Evolutionary conservation across 768 basidiomycete genomes (phyloP), one percentile per base, ranked within the genome.

Genomic region (Lyophyllum decastes): DNA sequence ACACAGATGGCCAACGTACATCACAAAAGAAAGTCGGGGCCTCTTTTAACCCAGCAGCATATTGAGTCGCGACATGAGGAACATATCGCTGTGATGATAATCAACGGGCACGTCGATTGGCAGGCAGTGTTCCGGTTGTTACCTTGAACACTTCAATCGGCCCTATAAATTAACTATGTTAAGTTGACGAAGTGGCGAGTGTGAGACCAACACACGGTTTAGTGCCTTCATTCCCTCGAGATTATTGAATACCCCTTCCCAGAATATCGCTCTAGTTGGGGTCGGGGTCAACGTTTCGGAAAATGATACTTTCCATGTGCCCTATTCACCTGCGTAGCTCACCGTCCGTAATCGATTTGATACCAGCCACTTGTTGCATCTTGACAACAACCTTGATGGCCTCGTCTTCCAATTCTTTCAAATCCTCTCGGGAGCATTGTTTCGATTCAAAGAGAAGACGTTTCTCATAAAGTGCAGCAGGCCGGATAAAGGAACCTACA

Each of bases 231-330:
- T 86, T 46, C 86, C 86, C 47, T 83, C 79, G 41, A 88, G 68
- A 55, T 81, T 83, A 63, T 87, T 79, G 67, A 86, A 86, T 17
- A 87, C 83, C 10, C 86, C 86, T 45, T 87, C 83, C 56, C 73
- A 85, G 65, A 84, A 87, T 68, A 78, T 76, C 45, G 73, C 74
- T 63, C 84, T 85, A 63, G 4, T 25, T 6, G 11, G n/a, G 27
- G 34, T 22, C 26, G n/a, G 24, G 22, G 38, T 22, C n/a, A 33
- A 24, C 17, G 27, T 33, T 38, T 38, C 16, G 6, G 14, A 16
- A 41, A 19, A 2, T 41, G n/a, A 19, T n/a, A 2, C 5, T 5
- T 16, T 21, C 17, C 44, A 19, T 30, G 27, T 22, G 21, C 24
- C 24, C 6, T 38, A 21, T 12, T 45, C 12, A 75, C 73, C 71